Percentiles rank a stretch among this genome's conserved stretches.
phyloP scores from a whole-genome alignment of 1,284 basidiomycete genomes.

The Papiliotrema terrestris region DNA sequence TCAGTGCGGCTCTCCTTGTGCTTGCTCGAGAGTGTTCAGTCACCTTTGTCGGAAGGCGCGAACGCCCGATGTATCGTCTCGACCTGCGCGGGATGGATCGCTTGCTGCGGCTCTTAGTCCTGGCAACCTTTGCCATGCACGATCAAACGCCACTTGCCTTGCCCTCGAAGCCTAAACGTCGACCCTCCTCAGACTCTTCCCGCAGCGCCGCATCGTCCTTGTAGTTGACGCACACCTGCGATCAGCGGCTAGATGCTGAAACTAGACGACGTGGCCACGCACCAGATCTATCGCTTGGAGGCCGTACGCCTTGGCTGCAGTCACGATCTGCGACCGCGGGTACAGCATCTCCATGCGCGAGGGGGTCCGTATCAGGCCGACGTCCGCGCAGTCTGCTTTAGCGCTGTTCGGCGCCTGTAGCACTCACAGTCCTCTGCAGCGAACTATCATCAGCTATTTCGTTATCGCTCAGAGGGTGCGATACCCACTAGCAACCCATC shows the following conservation, averaged over 20 bases:
- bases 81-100: slow-evolving; percentile 87
- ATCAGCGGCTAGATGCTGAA: not conserved
- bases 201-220: slow-evolving; percentile 66
- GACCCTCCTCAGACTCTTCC: slow-evolving; percentile 74
- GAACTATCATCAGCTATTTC: slow-evolving; percentile 56
- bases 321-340: slow-evolving; percentile 78
- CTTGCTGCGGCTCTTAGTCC: slow-evolving; percentile 83
- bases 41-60: slow-evolving; percentile 69
- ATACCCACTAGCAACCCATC: slow-evolving; percentile 33
- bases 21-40: not conserved
- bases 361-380: slow-evolving; percentile 73
- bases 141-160: slow-evolving; percentile 56
- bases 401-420: not conserved
- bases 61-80: slow-evolving; percentile 73
- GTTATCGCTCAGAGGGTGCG: not conserved
- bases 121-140: not conserved
- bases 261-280: slow-evolving; percentile 2
- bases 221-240: slow-evolving; percentile 86
- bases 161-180: slow-evolving; percentile 75
- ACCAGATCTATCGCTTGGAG: slow-evolving; percentile 89
- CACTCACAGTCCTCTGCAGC: slow-evolving; percentile 81
- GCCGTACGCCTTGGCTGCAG: slow-evolving; percentile 77
- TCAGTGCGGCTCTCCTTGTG: not conserved
- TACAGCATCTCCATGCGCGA: slow-evolving; percentile 74
- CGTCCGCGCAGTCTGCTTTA: slow-evolving; percentile 65